Conservation (phyloP, 768 basidiomycete genomes). For the Rhodocollybia butyracea region DNA sequence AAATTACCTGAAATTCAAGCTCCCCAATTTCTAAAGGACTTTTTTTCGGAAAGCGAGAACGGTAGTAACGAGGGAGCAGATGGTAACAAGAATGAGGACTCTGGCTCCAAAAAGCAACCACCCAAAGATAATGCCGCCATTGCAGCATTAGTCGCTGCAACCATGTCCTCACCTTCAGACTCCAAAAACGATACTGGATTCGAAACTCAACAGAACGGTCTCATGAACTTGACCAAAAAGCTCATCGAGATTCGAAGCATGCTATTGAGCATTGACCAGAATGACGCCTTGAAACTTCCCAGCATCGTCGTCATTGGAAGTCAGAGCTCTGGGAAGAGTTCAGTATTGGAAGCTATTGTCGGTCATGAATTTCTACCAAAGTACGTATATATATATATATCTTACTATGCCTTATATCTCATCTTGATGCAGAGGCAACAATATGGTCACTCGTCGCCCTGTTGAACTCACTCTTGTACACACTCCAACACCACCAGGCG, state of each 20-base stretch:
- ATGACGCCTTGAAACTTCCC: constrained; percentile 89
- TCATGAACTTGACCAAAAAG: constrained; percentile 92
- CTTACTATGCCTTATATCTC: constrained; percentile 7
- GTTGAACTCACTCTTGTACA: constrained; percentile 98
- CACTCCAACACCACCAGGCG: constrained; percentile 62
- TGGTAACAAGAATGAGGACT: constrained; percentile 26
- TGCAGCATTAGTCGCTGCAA: constrained; percentile 74
- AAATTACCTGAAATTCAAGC: constrained; percentile 51
- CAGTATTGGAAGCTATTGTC: constrained; percentile 94
- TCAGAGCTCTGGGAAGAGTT: constrained; percentile 98
- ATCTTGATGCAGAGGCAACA: constrained; percentile 72
- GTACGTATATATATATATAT: constrained; percentile 44
- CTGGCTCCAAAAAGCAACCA: constrained; percentile 40
- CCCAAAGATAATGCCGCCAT: constrained; percentile 62
- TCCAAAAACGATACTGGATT: constrained; percentile 30
- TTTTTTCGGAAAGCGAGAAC: constrained; percentile 27
- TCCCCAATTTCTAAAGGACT: constrained; percentile 70
- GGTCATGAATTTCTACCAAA: constrained; percentile 98
- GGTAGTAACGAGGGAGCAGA: constrained; percentile 27
- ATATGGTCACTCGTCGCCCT: constrained; percentile 98
- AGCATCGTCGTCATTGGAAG: constrained; percentile 98
- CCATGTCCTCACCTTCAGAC: constrained; percentile 74
- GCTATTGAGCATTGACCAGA: constrained; percentile 95
- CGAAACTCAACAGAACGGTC: constrained; percentile 66
- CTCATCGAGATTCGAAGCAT: constrained; percentile 95